These are phyloP conservation scores for Peribolospora baueri DNA, from an alignment of 768 basidiomycete genomes.

Conservation along the genomic window DNA sequence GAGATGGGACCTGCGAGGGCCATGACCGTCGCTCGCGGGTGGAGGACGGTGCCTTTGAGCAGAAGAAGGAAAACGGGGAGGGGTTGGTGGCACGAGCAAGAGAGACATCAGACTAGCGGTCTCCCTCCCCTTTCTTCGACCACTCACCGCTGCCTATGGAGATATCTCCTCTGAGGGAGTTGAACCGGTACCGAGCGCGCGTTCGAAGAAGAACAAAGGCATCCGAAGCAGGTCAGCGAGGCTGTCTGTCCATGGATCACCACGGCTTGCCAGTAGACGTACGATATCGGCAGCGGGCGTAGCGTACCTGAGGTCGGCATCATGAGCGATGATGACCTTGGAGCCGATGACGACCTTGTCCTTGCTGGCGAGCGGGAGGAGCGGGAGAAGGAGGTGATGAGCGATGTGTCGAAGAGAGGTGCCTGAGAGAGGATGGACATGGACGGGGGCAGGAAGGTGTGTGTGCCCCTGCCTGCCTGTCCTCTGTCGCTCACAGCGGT, in stretches of 20 bases:
- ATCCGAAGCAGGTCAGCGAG: no score
- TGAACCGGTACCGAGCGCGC: no score
- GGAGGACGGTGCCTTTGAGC: conserved; percentile 49
- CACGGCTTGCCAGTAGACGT: no score
- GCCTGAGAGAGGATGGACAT: neutral
- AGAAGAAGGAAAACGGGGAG: neutral
- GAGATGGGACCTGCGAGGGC: conserved; percentile 75
- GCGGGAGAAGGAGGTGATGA: neutral
- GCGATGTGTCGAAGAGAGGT: neutral
- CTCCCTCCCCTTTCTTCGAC: neutral
- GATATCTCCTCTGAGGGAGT: conserved; percentile 55
- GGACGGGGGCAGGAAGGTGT: neutral
- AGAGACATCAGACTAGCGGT: neutral
- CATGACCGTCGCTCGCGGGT: conserved; percentile 82
- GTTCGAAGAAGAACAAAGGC: no score
- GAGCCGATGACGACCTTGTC: conserved; percentile 79
- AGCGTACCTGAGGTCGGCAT: conserved; percentile 40
- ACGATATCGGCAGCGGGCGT: no score
- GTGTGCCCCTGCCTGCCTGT: no score
- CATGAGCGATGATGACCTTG: conserved; percentile 70
- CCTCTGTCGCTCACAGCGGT: no score
- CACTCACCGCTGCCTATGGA: conserved; percentile 56
- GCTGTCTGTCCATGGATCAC: no score
- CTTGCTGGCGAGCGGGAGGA: conserved; percentile 28
- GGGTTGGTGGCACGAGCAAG: neutral